phyloP scores from a whole-genome alignment of 2,329 filamentous ascomycete species.

The Aspergillus pseudoterreus region DNA sequence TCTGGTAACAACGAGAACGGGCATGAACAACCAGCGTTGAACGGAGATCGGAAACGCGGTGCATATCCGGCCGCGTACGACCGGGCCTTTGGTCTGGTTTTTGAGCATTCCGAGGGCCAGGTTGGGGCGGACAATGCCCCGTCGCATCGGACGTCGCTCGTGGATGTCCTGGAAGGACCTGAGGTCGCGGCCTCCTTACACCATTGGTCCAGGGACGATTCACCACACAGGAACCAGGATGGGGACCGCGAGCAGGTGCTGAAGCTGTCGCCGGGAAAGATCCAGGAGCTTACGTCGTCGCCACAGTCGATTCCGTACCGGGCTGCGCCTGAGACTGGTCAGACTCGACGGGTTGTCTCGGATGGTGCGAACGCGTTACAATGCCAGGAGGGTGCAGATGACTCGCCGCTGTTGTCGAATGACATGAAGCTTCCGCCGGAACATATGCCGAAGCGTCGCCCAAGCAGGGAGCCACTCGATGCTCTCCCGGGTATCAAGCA shows the following conservation, averaged over 20 bases:
- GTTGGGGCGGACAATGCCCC: constrained; percentile 6
- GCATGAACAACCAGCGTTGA: background rate
- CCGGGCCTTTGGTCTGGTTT: constrained; percentile 17
- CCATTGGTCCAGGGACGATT: constrained; percentile 20
- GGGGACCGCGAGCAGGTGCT: constrained; percentile 30
- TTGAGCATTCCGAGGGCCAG: constrained; percentile 12
- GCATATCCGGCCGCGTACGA: constrained; percentile 11
- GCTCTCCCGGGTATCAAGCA: constrained; percentile 19
- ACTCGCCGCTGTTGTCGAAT: constrained; percentile 20
- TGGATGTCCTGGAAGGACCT: constrained; percentile 28
- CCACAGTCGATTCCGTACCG: constrained; percentile 53
- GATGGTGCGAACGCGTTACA: constrained; percentile 13
- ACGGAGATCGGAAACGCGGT: constrained; percentile 13
- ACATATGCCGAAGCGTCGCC: constrained; percentile 17
- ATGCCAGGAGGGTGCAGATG: constrained; percentile 11
- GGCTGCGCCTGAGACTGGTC: constrained; percentile 27
- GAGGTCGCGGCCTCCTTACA: constrained; percentile 21
- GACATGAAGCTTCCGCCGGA: constrained; percentile 23
- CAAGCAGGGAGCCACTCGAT: constrained; percentile 25
- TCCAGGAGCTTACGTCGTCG: constrained; percentile 53
- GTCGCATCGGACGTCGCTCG: constrained; percentile 20
- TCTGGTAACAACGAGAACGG: background rate
- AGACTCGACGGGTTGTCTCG: constrained; percentile 19
- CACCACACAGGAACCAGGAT: constrained; percentile 21
- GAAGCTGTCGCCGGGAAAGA: constrained; percentile 53